Evolutionary conservation across 768 basidiomycete species (phyloP).

Genomic region (Leccinum subtestaceum): DNA sequence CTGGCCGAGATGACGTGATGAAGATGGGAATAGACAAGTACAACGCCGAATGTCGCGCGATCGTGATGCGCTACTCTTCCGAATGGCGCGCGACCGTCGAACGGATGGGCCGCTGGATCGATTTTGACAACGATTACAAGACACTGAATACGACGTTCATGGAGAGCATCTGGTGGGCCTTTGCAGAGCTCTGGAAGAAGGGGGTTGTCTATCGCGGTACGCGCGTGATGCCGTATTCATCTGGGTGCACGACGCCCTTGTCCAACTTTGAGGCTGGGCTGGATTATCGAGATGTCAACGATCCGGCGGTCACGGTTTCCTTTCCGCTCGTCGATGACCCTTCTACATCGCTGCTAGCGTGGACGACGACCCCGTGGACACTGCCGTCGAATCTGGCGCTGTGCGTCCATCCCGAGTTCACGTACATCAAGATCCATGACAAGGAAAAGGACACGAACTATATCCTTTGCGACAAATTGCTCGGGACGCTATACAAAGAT

Average conservation of each 20-base stretch:
- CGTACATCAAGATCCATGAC: conserved; percentile 96
- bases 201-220: conserved; percentile 90
- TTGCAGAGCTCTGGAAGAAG: conserved; percentile 87
- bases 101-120: conserved; percentile 99
- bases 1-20: conserved; percentile 89
- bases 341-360: conserved; percentile 83
- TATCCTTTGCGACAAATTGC: conserved; percentile 85
- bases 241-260: conserved; percentile 91
- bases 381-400: conserved; percentile 92
- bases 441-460: conserved; percentile 82
- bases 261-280: conserved; percentile 97
- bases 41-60: conserved; percentile 93
- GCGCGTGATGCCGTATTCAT: conserved; percentile 97
- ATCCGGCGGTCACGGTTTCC: conserved; percentile 93
- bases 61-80: conserved; percentile 94
- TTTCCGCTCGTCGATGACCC: conserved; percentile 96
- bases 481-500: conserved; percentile 91
- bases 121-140: conserved; percentile 99
- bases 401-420: conserved; percentile 95
- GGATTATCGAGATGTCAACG: conserved; percentile 89
- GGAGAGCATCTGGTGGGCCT: conserved; percentile 99
- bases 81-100: conserved; percentile 97
- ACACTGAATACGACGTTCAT: conserved; percentile 91
- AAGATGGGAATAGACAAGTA: conserved; percentile 96
- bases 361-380: conserved; percentile 99